phyloP scores from a whole-genome alignment of 352 stramenopile genomes.

The Globisporangium emineosum region DNA sequence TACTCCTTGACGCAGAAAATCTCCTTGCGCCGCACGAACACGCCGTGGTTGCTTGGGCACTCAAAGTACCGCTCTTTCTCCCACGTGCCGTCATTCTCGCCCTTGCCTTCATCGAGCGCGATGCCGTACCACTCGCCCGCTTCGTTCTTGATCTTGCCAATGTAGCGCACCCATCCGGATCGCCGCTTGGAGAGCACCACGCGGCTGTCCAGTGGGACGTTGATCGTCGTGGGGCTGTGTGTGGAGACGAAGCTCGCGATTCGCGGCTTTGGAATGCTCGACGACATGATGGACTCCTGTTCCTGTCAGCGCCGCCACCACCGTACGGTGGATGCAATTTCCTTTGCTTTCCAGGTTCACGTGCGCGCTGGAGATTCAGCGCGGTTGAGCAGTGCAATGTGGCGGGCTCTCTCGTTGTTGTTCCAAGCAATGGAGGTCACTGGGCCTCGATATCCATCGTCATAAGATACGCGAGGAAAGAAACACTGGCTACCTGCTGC shows the following conservation, averaged over 20 bases:
- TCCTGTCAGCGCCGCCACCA: not conserved
- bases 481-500: not conserved
- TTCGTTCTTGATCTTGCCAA: conserved; percentile 53
- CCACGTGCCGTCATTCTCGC: conserved; percentile 45
- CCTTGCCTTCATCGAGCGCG: conserved; percentile 59
- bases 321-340: not conserved
- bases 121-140: conserved; percentile 69
- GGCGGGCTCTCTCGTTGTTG: too few species aligned
- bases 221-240: conserved; percentile 25
- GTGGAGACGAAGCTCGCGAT: conserved; percentile 10
- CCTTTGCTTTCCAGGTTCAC: not conserved
- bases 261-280: conserved; percentile 19
- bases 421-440: not conserved
- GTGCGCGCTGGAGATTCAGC: not conserved
- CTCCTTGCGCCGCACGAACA: conserved; percentile 68
- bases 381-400: not conserved
- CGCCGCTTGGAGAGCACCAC: conserved; percentile 57
- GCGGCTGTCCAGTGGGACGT: conserved; percentile 47
- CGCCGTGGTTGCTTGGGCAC: conserved; percentile 42
- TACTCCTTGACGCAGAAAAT: conserved; percentile 47
- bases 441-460: not conserved
- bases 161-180: conserved; percentile 55
- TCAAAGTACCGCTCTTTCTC: conserved; percentile 55
- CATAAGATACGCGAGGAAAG: conserved; percentile 5
- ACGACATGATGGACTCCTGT: conserved; percentile 4